Evolutionary conservation across 2,329 filamentous ascomycete species (phyloP).

Genomic region (Mycosphaerella sp.): DNA sequence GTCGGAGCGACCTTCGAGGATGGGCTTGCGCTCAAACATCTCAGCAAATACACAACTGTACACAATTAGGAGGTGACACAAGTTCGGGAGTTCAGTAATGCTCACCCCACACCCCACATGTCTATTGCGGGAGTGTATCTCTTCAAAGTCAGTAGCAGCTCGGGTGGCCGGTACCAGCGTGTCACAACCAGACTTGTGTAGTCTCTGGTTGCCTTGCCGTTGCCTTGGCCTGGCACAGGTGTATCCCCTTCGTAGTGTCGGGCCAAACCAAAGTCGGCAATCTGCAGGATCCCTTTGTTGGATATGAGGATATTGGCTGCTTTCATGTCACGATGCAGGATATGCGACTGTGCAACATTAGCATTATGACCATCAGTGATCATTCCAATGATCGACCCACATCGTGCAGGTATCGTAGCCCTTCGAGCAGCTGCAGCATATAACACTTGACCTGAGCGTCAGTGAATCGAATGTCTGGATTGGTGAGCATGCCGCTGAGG

Average conservation of each 20-base stretch:
- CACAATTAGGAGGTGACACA: slow-evolving; percentile 22
- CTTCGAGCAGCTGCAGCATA: slow-evolving; percentile 85
- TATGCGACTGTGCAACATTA: slow-evolving; percentile 45
- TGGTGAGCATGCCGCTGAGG: slow-evolving; percentile 92
- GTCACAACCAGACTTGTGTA: slow-evolving; percentile 98
- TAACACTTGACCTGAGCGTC: slow-evolving; percentile 97
- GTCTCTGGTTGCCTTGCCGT: slow-evolving; percentile 77
- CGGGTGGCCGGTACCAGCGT: slow-evolving; percentile 92
- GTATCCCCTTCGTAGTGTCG: slow-evolving; percentile 83
- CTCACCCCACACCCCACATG: slow-evolving; percentile 93
- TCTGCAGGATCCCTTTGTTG: slow-evolving; percentile 87
- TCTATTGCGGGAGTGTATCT: slow-evolving; percentile 97
- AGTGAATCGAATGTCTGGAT: slow-evolving; percentile 80
- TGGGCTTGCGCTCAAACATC: slow-evolving; percentile 92
- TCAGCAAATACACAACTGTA: slow-evolving; percentile 91
- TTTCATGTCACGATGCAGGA: slow-evolving; percentile 98
- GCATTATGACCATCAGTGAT: neutral
- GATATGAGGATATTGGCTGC: slow-evolving; percentile 95
- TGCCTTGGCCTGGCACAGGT: slow-evolving; percentile 69
- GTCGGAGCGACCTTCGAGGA: slow-evolving; percentile 84
- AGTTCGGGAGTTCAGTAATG: slow-evolving; percentile 9
- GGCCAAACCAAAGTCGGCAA: slow-evolving; percentile 93
- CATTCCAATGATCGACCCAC: slow-evolving; percentile 33
- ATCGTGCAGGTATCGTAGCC: slow-evolving; percentile 83
- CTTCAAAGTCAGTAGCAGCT: slow-evolving; percentile 79